Percentiles rank a stretch among this genome's conserved stretches.
These are phyloP conservation scores for Phytophthora kernoviae DNA, from an alignment of 352 stramenopile species.

Conservation along the genomic window DNA sequence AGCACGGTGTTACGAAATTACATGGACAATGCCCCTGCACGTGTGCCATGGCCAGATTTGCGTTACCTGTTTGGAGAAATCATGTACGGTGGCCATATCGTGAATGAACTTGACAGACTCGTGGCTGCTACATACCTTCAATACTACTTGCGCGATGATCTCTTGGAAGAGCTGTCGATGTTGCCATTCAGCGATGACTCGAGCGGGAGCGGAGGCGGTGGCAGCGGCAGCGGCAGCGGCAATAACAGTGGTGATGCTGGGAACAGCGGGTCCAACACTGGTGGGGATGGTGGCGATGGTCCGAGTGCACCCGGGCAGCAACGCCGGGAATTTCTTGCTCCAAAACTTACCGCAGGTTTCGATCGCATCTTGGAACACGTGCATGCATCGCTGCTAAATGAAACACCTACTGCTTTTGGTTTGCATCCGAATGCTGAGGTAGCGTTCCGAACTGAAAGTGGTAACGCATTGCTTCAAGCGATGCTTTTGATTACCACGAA, in stretches of 20 bases:
- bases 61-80: constrained; percentile 90
- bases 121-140: constrained; percentile 84
- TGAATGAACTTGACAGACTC: constrained; percentile 83
- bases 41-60: constrained; percentile 90
- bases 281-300: constrained; percentile 24
- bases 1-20: constrained; percentile 90
- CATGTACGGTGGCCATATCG: constrained; percentile 90
- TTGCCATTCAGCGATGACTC: constrained; percentile 82
- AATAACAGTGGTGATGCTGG: constrained; percentile 31
- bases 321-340: constrained; percentile 68
- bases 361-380: constrained; percentile 91
- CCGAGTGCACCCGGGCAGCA: constrained; percentile 28
- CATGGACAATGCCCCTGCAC: constrained; percentile 90
- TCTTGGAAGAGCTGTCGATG: constrained; percentile 91
- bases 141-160: constrained; percentile 89
- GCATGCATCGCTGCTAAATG: constrained; percentile 75
- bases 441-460: constrained; percentile 88
- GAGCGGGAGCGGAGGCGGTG: constrained; percentile 27
- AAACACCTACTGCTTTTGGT: constrained; percentile 89
- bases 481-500: constrained; percentile 75
- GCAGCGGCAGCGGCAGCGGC: too few species aligned
- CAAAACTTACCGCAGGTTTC: constrained; percentile 69
- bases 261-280: constrained; percentile 18
- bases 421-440: constrained; percentile 95
- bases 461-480: constrained; percentile 75